phyloP scores from a whole-genome alignment of 164 flowering plant genomes.

The Stephania japonica region DNA sequence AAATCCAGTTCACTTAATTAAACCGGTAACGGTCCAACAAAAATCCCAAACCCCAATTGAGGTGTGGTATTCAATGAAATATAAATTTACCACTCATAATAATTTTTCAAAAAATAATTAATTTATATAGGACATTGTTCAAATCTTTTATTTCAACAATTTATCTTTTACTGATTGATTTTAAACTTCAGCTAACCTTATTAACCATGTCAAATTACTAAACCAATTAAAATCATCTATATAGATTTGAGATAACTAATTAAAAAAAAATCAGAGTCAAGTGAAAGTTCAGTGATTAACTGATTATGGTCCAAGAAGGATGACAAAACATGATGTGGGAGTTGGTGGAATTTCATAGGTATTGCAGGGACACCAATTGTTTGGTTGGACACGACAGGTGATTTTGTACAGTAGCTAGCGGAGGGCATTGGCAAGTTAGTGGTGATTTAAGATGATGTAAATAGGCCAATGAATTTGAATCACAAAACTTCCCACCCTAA shows the following conservation, averaged over 20 bases:
- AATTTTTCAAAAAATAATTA: too few relatives aligned
- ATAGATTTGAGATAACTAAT: neutral
- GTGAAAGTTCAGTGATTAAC: neutral
- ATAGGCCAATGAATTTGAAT: neutral
- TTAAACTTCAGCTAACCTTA: too few relatives aligned
- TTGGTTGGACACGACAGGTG: neutral
- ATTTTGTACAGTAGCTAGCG: constrained; percentile 1
- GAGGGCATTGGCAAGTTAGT: neutral
- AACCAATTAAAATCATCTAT: too few relatives aligned
- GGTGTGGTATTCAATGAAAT: too few relatives aligned
- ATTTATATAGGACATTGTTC: too few relatives aligned
- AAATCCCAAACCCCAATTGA: too few relatives aligned
- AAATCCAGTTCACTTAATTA: too few relatives aligned
- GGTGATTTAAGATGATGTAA: neutral
- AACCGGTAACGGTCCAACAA: too few relatives aligned
- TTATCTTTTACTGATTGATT: too few relatives aligned
- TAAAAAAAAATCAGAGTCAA: neutral
- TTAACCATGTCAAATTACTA: too few relatives aligned
- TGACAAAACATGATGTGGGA: neutral
- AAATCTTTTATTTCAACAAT: too few relatives aligned
- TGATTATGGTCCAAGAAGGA: neutral
- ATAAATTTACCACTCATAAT: too few relatives aligned
- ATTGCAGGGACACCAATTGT: neutral
- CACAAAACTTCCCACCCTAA: neutral
- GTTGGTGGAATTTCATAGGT: neutral